A percentile compares a stretch with the other conserved stretches of the same genome.
Conservation (phyloP, 139 green algal genomes). For the Auxenochlorella protothecoides region DNA sequence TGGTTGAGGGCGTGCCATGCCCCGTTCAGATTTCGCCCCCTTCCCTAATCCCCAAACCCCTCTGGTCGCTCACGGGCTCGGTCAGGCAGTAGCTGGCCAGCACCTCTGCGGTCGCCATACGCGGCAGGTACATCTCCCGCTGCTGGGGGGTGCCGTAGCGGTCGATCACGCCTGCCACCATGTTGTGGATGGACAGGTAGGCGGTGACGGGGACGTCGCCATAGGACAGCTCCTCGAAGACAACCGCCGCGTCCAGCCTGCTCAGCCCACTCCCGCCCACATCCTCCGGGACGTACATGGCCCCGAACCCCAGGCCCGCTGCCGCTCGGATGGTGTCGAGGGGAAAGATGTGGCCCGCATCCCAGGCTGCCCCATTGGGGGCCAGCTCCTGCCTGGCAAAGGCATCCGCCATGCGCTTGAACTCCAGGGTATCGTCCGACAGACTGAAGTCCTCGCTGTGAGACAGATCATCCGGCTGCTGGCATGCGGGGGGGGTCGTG, state of each 20-base stretch:
- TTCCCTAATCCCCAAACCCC: too few relatives aligned
- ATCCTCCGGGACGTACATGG: slow-evolving; percentile 47
- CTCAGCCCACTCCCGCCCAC: slow-evolving; percentile 21
- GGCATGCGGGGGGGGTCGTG: too few relatives aligned
- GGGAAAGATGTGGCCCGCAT: slow-evolving; percentile 54
- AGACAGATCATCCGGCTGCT: too few relatives aligned
- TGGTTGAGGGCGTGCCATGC: too few relatives aligned
- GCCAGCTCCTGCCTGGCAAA: slow-evolving; percentile 46
- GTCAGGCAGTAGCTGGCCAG: slow-evolving; percentile 81
- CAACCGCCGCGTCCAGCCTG: slow-evolving; percentile 50
- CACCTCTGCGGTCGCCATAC: slow-evolving; percentile 40
- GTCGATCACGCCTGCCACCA: slow-evolving; percentile 49
- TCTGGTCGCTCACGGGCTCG: slow-evolving; percentile 41
- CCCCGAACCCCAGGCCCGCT: slow-evolving; percentile 59
- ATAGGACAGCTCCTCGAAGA: slow-evolving; percentile 70
- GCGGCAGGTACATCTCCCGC: slow-evolving; percentile 37
- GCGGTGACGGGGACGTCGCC: slow-evolving; percentile 58
- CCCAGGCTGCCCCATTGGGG: slow-evolving; percentile 46
- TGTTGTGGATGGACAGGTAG: slow-evolving; percentile 85
- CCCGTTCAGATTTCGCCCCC: too few relatives aligned
- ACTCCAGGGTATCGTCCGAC: slow-evolving; percentile 10
- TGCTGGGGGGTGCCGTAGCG: slow-evolving; percentile 42
- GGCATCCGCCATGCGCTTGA: slow-evolving; percentile 32
- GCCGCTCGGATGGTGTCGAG: slow-evolving; percentile 40
- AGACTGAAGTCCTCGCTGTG: not conserved